phyloP scores from a whole-genome alignment of 495 filamentous ascomycete species.

The Aspergillus campestris region DNA sequence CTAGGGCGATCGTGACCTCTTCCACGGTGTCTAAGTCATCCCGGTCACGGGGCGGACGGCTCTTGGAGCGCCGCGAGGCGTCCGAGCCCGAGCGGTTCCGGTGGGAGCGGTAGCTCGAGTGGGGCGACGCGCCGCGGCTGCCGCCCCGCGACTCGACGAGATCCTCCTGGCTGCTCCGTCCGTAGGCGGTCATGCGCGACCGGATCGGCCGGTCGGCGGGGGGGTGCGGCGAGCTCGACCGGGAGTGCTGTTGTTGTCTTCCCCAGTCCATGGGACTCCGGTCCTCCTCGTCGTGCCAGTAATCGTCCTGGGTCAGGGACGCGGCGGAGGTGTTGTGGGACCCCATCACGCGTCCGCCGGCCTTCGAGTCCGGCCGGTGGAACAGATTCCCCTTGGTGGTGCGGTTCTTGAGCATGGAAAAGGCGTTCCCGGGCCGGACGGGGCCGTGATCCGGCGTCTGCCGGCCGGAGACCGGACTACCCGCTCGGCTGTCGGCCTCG shows the following conservation, averaged over 20 bases:
- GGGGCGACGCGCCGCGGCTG: constrained; percentile 32
- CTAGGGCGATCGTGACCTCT: constrained; percentile 21
- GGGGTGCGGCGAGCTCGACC: constrained; percentile 37
- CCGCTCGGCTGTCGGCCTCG: constrained; percentile 54
- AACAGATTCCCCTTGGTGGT: constrained; percentile 52
- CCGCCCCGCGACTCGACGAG: constrained; percentile 31
- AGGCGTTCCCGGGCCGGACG: constrained; percentile 45
- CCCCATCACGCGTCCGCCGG: constrained; percentile 60
- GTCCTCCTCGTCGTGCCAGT: constrained; percentile 39
- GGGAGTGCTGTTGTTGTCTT: constrained; percentile 20
- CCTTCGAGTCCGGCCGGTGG: constrained; percentile 49
- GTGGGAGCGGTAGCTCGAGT: constrained; percentile 27
- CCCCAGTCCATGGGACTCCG: constrained; percentile 25
- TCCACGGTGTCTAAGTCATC: constrained; percentile 39
- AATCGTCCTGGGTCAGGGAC: constrained; percentile 34
- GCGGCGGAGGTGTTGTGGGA: constrained; percentile 49
- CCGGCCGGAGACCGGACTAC: constrained; percentile 38
- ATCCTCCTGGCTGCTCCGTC: constrained; percentile 31
- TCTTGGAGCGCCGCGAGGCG: constrained; percentile 47
- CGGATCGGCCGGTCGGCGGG: constrained; percentile 23
- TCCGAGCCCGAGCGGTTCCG: constrained; percentile 58
- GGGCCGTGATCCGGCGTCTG: constrained; percentile 35
- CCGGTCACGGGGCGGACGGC: constrained; percentile 40
- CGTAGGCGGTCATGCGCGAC: constrained; percentile 25
- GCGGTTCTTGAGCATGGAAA: constrained; percentile 62